Base-by-base conservation (phyloP, 371 early-diverging fungal genomes). In the Lichtheimia hyalospora region DNA sequence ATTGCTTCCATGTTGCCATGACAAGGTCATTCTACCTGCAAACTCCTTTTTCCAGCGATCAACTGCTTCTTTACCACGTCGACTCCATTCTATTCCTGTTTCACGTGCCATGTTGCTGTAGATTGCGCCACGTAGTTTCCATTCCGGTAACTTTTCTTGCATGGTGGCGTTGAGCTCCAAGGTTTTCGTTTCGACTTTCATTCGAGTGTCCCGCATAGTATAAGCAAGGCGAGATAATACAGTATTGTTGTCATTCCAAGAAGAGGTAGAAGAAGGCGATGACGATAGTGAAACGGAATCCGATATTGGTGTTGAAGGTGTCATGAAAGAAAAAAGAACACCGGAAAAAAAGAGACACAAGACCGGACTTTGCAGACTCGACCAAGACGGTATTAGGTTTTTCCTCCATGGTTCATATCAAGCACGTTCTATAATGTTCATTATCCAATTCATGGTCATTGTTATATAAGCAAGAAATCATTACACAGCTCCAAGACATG, bases 31-130 rank as follows among this genome's bases (percentile, higher is more conserved):
- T 51, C 42, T 3, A 42, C 60, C 75, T 48, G 56, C 58, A 42
- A 67, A 67, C 23, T 73, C 71, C 60, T 78, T 80, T 57, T 76
- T 80, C 83, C 78, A 82, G n/a, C 75, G 66, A 41, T 82, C 81
- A 3, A 82, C 79, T 0, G 80, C 77, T 52, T 67, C 77, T 60
- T 78, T 76, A 27, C 77, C 75, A 62, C 68, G 67, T 23, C 77
- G 73, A 50, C 71, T 62, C 77, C 80, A 78, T 40, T 79, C 81
- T 3, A 82, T 71, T 24, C 80, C 70, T 2, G 75, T 75, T 50
- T 82, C 83, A 53, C 73, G 76, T 21, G 83, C 81, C 52, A 70
- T 65, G 15, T 57, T 71, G 16, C 80, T 66, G 41, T 81, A 78
- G 61, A 76, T 58, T 8, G 59, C 70, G 6, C 82, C 73, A 25